Percentiles rank a stretch among this genome's conserved stretches.
These are phyloP conservation scores for Eremothecium coryli DNA, from an alignment of 1,139 yeast genomes.

Conservation along the genomic window DNA sequence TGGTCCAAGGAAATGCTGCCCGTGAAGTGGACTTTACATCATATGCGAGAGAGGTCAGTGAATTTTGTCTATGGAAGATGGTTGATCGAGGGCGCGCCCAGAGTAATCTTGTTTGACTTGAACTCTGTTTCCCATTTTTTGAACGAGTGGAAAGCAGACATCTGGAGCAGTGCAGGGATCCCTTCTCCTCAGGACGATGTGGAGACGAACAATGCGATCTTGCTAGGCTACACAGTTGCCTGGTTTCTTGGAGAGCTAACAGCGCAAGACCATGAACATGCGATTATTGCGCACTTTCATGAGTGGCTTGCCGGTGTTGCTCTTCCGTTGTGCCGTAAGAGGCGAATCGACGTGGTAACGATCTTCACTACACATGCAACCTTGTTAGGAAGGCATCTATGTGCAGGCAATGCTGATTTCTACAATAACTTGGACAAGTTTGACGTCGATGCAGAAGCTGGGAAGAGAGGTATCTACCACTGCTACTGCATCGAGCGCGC, in stretches of 20 bases:
- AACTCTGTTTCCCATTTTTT: slow-evolving; percentile 58
- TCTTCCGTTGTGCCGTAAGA: slow-evolving; percentile 80
- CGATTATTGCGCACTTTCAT: slow-evolving; percentile 90
- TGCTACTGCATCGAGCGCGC: slow-evolving; percentile 95
- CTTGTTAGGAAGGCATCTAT: slow-evolving; percentile 81
- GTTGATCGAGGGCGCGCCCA: slow-evolving; percentile 96
- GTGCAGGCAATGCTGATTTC: slow-evolving; percentile 80
- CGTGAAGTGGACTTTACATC: slow-evolving; percentile 36
- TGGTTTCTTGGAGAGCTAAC: slow-evolving; percentile 96
- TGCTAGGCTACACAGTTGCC: slow-evolving; percentile 87
- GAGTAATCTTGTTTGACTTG: slow-evolving; percentile 80
- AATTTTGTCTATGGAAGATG: slow-evolving; percentile 85
- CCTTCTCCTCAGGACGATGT: slow-evolving; percentile 86
- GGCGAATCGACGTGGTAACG: slow-evolving; percentile 88
- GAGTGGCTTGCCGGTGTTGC: slow-evolving; percentile 99
- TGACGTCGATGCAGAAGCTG: slow-evolving; percentile 97
- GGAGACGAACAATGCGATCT: slow-evolving; percentile 86
- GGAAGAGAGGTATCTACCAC: slow-evolving; percentile 94
- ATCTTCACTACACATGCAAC: slow-evolving; percentile 98
- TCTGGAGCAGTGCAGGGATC: slow-evolving; percentile 86
- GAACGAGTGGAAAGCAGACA: slow-evolving; percentile 89
- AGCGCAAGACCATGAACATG: slow-evolving; percentile 69
- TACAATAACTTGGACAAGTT: slow-evolving; percentile 84
- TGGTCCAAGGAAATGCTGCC: slow-evolving; percentile 14
- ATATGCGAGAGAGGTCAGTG: slow-evolving; percentile 70